Evolutionary conservation across 306 rosid genomes (phyloP), one percentile per base, ranked within the genome.

Genomic region (Prunus davidiana): DNA sequence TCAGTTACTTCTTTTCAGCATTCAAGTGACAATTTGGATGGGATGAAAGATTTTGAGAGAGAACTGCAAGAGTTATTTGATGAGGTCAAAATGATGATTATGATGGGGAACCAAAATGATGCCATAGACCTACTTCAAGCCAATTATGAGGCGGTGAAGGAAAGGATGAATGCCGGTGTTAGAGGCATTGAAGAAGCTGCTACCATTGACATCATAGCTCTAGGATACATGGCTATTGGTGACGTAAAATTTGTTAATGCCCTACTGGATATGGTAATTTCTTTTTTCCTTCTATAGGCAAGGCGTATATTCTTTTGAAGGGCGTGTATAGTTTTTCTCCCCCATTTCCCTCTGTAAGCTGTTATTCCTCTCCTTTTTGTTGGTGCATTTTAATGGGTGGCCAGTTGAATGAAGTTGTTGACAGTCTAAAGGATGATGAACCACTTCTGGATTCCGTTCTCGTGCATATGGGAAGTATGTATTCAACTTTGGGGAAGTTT

Each of bases 401-500:
- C 74, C 87, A 94, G 97, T 84, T 95, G 92, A 79, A 70, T 75
- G 93, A 84, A 82, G 84, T 95, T 77, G 91, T 95, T 68, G 85
- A 82, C 63, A 78, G 77, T 77, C 86, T 92, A 80, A 84, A 84
- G 84, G 92, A 92, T 78, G 85, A 82, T 58, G 93, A 82, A 65
- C 91, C 86, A 2, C 84, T 74, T 82, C 80, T 90, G 77, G 96
- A 89, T 88, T 85, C 91, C 19, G 88, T 95, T 76, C 92, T 95
- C 34, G 80, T 89, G 88, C 98, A 95, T 83, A 92, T 95, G 97
- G 97, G 97, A 72, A 90, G 96, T 75, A 88, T 95, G 97, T 92
- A 81, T 82, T 86, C 87, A 34, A 78, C 87, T 57, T 83, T 95
- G 83, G 84, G 81, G 67, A 86, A 87, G 80, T 84, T 88, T 83